phyloP scores from a whole-genome alignment of 345 rosid species.

The Combretum micranthum region DNA sequence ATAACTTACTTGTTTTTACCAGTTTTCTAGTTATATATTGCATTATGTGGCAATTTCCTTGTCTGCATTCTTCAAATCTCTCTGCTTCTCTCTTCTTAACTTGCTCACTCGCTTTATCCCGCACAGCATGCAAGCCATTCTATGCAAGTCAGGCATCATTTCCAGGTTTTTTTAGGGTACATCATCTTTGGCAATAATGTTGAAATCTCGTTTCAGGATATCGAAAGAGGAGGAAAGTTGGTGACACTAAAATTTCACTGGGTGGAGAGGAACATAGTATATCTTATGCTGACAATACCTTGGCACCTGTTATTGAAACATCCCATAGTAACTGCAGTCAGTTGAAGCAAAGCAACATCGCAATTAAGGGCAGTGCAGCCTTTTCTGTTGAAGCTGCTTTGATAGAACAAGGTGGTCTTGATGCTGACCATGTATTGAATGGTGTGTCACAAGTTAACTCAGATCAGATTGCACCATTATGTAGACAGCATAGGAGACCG shows the following conservation, averaged over 20 bases:
- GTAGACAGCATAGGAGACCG: slow-evolving; percentile 23
- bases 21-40: too few relatives aligned
- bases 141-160: background rate
- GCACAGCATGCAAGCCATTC: too few relatives aligned
- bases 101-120: too few relatives aligned
- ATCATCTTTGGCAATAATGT: background rate
- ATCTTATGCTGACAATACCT: slow-evolving; percentile 3
- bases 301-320: slow-evolving; percentile 7
- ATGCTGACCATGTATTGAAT: slow-evolving; percentile 3
- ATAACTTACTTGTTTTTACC: too few relatives aligned
- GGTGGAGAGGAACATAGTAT: slow-evolving; percentile 14
- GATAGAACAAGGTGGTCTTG: slow-evolving; percentile 3
- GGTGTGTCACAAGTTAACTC: slow-evolving; percentile 9
- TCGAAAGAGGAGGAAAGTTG: slow-evolving; percentile 25
- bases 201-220: slow-evolving; percentile 17
- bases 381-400: background rate
- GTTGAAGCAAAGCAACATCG: too few relatives aligned
- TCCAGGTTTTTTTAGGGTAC: background rate
- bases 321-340: background rate
- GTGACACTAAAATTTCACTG: slow-evolving; percentile 7
- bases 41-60: too few relatives aligned
- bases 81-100: too few relatives aligned
- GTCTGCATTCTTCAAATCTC: too few relatives aligned
- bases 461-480: slow-evolving; percentile 5
- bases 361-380: too few relatives aligned